Percentiles rank a stretch among this genome's conserved stretches.
These are phyloP conservation scores for Cyclotella atomus DNA, from an alignment of 108 stramenopile species.

Conservation along the genomic window DNA sequence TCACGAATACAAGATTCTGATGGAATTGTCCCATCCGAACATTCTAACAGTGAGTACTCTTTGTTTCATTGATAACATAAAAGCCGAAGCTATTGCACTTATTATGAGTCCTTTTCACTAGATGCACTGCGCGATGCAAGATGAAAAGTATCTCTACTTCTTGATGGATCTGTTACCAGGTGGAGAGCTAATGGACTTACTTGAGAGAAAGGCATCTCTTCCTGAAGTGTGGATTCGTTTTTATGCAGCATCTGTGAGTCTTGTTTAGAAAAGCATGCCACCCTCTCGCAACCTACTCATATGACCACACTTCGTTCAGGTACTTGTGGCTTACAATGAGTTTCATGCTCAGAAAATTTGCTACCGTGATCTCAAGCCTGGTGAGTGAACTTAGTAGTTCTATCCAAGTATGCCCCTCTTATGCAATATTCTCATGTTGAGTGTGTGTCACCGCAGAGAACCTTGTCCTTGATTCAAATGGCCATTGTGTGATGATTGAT, in stretches of 20 bases:
- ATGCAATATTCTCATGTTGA: neutral
- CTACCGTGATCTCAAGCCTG: slow-evolving; percentile 84
- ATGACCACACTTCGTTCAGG: neutral
- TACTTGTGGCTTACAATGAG: slow-evolving; percentile 38
- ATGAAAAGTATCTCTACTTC: slow-evolving; percentile 56
- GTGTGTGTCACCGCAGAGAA: slow-evolving; percentile 66
- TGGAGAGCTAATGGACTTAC: slow-evolving; percentile 33
- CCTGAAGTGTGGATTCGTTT: slow-evolving; percentile 55
- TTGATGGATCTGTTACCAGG: slow-evolving; percentile 48
- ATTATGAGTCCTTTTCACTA: neutral
- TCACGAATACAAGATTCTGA: slow-evolving; percentile 46
- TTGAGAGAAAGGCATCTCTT: slow-evolving; percentile 23
- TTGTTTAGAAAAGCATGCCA: too few relatives aligned
- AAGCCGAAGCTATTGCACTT: neutral
- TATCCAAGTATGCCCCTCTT: too few relatives aligned
- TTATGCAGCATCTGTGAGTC: slow-evolving; percentile 55
- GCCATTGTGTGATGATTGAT: slow-evolving; percentile 67
- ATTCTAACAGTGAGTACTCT: slow-evolving; percentile 19
- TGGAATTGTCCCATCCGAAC: slow-evolving; percentile 50
- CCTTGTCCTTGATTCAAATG: slow-evolving; percentile 54
- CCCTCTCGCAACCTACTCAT: neutral
- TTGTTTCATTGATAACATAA: neutral
- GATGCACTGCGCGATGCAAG: slow-evolving; percentile 52
- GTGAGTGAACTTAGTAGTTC: slow-evolving; percentile 11
- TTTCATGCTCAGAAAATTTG: slow-evolving; percentile 72